These are phyloP conservation scores for Aspergillus avenaceus DNA, from an alignment of 495 filamentous ascomycete genomes.

Conservation along the genomic window DNA sequence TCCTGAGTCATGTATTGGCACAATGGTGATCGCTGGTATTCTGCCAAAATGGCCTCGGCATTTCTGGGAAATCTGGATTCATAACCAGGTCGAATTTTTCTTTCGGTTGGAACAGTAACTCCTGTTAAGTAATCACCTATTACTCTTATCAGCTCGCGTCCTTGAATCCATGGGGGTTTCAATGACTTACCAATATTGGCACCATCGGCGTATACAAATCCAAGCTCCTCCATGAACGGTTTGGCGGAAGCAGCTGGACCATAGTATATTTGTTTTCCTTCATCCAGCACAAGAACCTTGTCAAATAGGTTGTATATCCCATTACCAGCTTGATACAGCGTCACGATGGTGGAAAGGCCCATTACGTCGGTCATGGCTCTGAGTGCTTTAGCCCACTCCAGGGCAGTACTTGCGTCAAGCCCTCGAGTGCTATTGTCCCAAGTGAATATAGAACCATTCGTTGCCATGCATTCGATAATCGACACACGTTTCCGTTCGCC, in stretches of 20 bases:
- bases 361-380: conserved; percentile 41
- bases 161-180: no score
- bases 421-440: conserved; percentile 62
- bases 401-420: conserved; percentile 55
- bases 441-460: conserved; percentile 55
- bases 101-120: conserved; percentile 64
- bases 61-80: conserved; percentile 44
- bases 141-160: background rate
- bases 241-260: conserved; percentile 55
- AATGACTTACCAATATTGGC: conserved; percentile 48
- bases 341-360: conserved; percentile 40
- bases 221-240: conserved; percentile 63
- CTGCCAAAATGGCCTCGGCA: conserved; percentile 32
- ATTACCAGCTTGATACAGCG: conserved; percentile 58
- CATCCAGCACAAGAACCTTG: conserved; percentile 62
- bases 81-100: conserved; percentile 53
- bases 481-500: conserved; percentile 74
- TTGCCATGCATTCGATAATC: conserved; percentile 61
- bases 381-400: conserved; percentile 44
- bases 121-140: conserved; percentile 64
- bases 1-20: conserved; percentile 36
- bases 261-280: conserved; percentile 58
- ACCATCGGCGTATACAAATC: conserved; percentile 60
- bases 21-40: conserved; percentile 38
- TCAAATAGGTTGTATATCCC: conserved; percentile 58